Conservation (phyloP, 345 rosid genomes). For the Aquilaria malaccensis region DNA sequence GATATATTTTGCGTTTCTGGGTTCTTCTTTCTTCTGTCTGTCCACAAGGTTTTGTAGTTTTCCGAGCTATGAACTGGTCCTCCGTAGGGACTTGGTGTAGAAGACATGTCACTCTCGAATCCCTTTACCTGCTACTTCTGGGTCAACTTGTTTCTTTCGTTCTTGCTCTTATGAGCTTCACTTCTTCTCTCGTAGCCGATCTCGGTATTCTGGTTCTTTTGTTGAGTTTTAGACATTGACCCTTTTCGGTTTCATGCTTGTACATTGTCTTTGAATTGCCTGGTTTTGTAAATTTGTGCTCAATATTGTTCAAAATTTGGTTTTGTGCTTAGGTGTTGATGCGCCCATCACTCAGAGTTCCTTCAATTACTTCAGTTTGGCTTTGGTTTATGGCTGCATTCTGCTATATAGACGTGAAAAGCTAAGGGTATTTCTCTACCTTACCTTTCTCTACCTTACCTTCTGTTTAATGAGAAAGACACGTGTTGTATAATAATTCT, state of each 20-base stretch:
- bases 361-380: slow-evolving; percentile 34
- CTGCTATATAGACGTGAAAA: slow-evolving; percentile 35
- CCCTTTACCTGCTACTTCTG: slow-evolving; percentile 31
- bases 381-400: slow-evolving; percentile 41
- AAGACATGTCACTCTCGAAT: slow-evolving; percentile 18
- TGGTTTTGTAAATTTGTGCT: neutral
- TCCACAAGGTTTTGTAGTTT: too few relatives aligned
- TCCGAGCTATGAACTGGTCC: slow-evolving; percentile 5
- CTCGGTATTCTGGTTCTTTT: slow-evolving; percentile 31
- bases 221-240: neutral
- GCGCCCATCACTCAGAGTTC: slow-evolving; percentile 45
- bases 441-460: neutral
- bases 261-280: neutral
- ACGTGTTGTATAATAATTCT: too few relatives aligned
- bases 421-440: slow-evolving; percentile 19
- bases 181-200: slow-evolving; percentile 41
- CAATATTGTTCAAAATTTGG: neutral
- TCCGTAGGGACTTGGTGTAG: slow-evolving; percentile 21
- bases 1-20: too few relatives aligned
- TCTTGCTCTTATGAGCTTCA: slow-evolving; percentile 38
- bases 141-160: slow-evolving; percentile 45
- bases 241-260: neutral
- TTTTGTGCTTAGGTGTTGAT: slow-evolving; percentile 38
- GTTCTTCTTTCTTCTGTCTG: too few relatives aligned
- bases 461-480: too few relatives aligned